These are phyloP conservation scores for Parietaria judaica DNA, from an alignment of 306 rosid species.

Conservation along the genomic window DNA sequence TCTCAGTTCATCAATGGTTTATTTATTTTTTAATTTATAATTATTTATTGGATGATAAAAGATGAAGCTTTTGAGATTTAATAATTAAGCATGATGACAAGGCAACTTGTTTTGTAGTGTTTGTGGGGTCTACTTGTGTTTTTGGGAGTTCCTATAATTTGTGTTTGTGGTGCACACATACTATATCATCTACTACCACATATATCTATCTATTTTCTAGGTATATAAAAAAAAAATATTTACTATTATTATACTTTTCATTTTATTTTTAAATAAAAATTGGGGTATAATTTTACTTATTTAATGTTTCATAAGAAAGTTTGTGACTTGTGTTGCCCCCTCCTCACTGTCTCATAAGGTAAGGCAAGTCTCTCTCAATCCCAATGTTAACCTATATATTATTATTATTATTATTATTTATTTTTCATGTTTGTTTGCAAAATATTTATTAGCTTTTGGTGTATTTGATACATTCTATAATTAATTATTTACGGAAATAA, in stretches of 20 bases:
- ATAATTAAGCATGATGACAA: slow-evolving; percentile 19
- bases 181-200: background rate
- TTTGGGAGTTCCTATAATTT: background rate
- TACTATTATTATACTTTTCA: too few species aligned
- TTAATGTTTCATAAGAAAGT: too few species aligned
- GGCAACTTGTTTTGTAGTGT: slow-evolving; percentile 5
- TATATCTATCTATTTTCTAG: background rate
- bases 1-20: too few species aligned
- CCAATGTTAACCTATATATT: too few species aligned
- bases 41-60: too few species aligned
- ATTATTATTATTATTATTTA: too few species aligned
- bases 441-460: background rate
- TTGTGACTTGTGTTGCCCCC: background rate
- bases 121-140: slow-evolving; percentile 5
- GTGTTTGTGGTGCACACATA: slow-evolving; percentile 8
- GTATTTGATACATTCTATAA: background rate
- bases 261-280: too few species aligned
- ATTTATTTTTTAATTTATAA: too few species aligned
- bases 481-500: background rate
- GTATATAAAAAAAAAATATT: too few species aligned
- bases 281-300: too few species aligned
- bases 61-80: slow-evolving; percentile 9
- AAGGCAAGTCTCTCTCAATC: background rate
- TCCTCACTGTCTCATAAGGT: slow-evolving; percentile 8
- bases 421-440: background rate